Evolutionary conservation across 768 basidiomycete species (phyloP), one percentile per base, ranked within the genome.

Genomic region (Mycena olivaceomarginata): DNA sequence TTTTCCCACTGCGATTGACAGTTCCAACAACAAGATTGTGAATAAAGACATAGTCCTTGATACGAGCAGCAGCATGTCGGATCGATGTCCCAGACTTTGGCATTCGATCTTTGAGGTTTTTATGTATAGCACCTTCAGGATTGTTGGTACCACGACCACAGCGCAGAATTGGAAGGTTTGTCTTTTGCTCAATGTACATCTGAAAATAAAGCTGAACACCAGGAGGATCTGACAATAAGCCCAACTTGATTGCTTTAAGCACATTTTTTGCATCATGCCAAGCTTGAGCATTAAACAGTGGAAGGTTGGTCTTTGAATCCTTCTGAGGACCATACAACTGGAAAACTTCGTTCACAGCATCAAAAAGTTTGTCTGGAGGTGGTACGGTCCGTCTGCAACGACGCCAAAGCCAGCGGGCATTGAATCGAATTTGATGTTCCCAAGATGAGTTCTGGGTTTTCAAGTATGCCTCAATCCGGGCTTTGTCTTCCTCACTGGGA

Each of bases 351-450:
- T 31, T 31, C 31, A 31, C 31, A 13, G 60, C 60, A 15, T 63
- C 25, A 63, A 37, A 63, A 11, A 63, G 37, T 39, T 63, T 39
- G 25, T 31, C 60, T 13, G 60, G 60, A 41, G 60, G 60, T 4
- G 60, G 60, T 41, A 63, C 60, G 13, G 37, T 39, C 13, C 60
- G 5, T 37, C 40, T 63, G 60, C 60, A 63, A 18, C 60, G 31
- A 37, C 20, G 60, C 60, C 60, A 63, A 8, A 63, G 60, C 60
- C 60, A 63, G 7, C 31, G 60, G 25, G 60, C 60, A 63, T 63
- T 63, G n/a, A 63, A 63, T 16, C 60, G 60, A 37, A 63, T 13
- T 39, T 46, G 45, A 15, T 46, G 11, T 11, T 46, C 15, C 45
- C 45, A 46, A 11, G 45, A 46, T 10, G 45, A 46, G 3, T 46